Percentiles rank a stretch among this genome's conserved stretches.
Evolutionary conservation across 2,329 filamentous ascomycete species (phyloP).

Genomic region (Trichophyton benhamiae): DNA sequence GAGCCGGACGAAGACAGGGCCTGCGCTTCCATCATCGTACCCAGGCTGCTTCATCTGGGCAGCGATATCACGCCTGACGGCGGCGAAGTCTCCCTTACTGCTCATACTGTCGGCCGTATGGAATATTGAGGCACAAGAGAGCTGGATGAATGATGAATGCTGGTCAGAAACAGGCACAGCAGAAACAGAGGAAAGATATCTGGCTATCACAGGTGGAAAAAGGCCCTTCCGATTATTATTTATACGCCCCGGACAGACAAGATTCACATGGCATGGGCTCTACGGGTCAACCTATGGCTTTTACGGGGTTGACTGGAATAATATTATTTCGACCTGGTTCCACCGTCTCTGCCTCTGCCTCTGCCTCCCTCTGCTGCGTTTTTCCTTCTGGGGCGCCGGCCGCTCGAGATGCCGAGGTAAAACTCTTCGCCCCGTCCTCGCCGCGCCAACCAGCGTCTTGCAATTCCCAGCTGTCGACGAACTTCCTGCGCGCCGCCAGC

Average conservation of each 20-base stretch:
- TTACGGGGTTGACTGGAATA: not conserved
- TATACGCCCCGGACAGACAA: not conserved
- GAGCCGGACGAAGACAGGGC: constrained; percentile 51
- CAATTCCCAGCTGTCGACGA: no score
- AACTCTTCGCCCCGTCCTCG: no score
- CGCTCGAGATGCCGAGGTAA: not conserved
- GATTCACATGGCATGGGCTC: not conserved
- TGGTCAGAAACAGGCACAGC: not conserved
- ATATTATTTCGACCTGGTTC: not conserved
- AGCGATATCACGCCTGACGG: constrained; percentile 44
- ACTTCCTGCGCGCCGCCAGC: no score
- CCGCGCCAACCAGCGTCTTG: no score
- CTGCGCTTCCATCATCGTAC: constrained; percentile 54
- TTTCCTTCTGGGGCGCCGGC: not conserved
- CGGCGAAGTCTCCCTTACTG: constrained; percentile 29
- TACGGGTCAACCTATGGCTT: not conserved
- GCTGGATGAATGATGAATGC: constrained; percentile 3
- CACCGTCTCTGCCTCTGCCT: not conserved
- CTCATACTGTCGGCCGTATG: constrained; percentile 24
- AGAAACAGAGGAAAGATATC: not conserved
- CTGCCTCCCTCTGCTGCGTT: not conserved
- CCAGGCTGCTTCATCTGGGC: constrained; percentile 46
- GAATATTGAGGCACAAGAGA: constrained; percentile 4
- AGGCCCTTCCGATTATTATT: not conserved
- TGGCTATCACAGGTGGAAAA: not conserved